Evolutionary conservation across 2,329 filamentous ascomycete genomes (phyloP).

Genomic region (Cladosporium phlei): DNA sequence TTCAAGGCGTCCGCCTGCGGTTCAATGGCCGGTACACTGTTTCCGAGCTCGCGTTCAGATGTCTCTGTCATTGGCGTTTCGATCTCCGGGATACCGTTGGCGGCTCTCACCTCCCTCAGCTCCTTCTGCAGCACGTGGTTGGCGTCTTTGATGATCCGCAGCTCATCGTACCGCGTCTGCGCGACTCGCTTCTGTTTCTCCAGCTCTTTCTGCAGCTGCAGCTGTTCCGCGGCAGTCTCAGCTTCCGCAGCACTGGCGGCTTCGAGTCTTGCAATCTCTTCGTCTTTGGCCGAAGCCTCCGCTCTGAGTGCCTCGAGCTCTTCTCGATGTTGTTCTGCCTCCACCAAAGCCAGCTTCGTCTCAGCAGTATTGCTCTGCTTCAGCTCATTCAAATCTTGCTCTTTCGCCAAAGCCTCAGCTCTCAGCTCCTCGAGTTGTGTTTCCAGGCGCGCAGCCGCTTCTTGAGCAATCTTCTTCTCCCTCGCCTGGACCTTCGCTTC

Average conservation of each 20-base stretch:
- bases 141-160: constrained; percentile 12
- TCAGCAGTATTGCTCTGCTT: constrained; percentile 3
- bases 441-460: constrained; percentile 16
- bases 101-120: constrained; percentile 12
- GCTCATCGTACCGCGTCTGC: constrained; percentile 12
- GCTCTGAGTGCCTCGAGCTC: constrained; percentile 20
- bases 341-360: constrained; percentile 6
- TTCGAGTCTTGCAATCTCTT: constrained; percentile 8
- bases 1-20: constrained; percentile 7
- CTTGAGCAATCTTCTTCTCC: constrained; percentile 24
- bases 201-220: constrained; percentile 8
- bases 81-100: constrained; percentile 12
- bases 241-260: neutral
- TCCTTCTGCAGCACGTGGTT: constrained; percentile 13
- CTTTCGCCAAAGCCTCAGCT: constrained; percentile 16
- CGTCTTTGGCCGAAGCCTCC: constrained; percentile 12
- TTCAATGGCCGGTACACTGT: neutral
- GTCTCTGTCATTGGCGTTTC: constrained; percentile 14
- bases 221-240: constrained; percentile 7
- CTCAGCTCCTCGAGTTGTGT: constrained; percentile 23
- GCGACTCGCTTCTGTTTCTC: constrained; percentile 10
- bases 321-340: neutral
- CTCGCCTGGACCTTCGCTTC: constrained; percentile 29
- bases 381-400: constrained; percentile 7
- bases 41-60: constrained; percentile 13